A percentile compares a stretch with the other conserved stretches of the same genome.
These are phyloP conservation scores for Paramecium sonneborni DNA, from an alignment of 73 alveolate genomes.

Conservation along the genomic window DNA sequence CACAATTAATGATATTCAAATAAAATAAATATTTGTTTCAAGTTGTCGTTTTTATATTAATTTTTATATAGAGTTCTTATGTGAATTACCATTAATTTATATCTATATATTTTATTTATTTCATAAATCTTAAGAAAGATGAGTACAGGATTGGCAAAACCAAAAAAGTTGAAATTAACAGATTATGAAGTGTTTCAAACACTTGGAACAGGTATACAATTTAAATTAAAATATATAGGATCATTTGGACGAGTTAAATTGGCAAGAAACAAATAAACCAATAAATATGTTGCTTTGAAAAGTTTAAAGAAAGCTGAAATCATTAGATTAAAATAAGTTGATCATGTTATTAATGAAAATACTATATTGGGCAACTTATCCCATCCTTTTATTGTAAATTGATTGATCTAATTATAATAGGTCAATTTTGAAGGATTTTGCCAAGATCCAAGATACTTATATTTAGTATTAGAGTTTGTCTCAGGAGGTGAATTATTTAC, in stretches of 20 bases:
- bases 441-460: conserved; percentile 80
- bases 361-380: conserved; percentile 79
- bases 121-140: not conserved
- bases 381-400: conserved; percentile 82
- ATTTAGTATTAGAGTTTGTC: conserved; percentile 81
- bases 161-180: conserved; percentile 70
- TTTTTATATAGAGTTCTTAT: conserved; percentile 78
- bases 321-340: conserved; percentile 92
- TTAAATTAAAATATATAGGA: conserved; percentile 36
- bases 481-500: conserved; percentile 89
- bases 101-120: not conserved
- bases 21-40: not conserved
- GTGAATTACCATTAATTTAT: not conserved
- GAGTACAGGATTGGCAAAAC: conserved; percentile 62
- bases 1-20: conserved; percentile 14
- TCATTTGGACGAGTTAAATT: conserved; percentile 95
- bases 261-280: conserved; percentile 77
- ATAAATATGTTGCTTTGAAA: conserved; percentile 91
- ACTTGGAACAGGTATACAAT: conserved; percentile 88
- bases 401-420: not conserved
- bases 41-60: conserved; percentile 30
- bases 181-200: conserved; percentile 77
- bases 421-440: conserved; percentile 69
- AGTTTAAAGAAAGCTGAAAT: conserved; percentile 93
- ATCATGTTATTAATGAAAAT: conserved; percentile 89